Base-by-base conservation (phyloP, 1,139 yeast species). In the Nakaseomyces uthaithaninus region DNA sequence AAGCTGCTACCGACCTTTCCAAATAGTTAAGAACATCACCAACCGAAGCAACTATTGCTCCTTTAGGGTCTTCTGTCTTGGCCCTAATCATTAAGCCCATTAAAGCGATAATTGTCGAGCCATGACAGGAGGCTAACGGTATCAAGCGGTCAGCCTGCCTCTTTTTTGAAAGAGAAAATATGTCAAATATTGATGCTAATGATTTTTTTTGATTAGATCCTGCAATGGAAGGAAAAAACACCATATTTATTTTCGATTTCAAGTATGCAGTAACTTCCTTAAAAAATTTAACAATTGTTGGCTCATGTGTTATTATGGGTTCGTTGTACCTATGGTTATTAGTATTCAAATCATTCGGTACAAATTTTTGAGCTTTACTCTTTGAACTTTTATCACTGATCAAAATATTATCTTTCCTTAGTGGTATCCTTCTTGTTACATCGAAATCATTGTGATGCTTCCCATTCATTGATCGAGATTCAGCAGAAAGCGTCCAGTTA, bases 121-220 rank as follows among this genome's bases (percentile, higher is more conserved):
- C 74, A 54, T 80, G 77, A 2, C 84, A 83, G 42, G 71, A 74
- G 0, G 84, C 77, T 42, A 77, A 70, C 15, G 76, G 68, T 1
- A 79, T 68, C 35, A 86, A 61, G 16, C 74, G 69, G 46, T 77
- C 77, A 0, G 84, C 73, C 49, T 79, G 44, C 47, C 50, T 47
- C 46, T 51, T 46, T 40, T 57, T 57, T 19, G 60, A 49, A 5
- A 54, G 47, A 34, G 48, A 43, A 55, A 59, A 57, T 3, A 54
- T 43, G 31, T 58, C 63, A 34, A 59, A 56, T 19, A 45, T 47
- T 11, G 51, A 50, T 14, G 54, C 41, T 12, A 39, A 36, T 10
- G 27, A 26, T 23, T 28, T 22, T 6, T 14, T 23, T 26, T 19
- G 28, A 10, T 16, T n/a, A 19, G 17, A 22, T 3, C 16, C 30